A percentile compares a stretch with the other conserved stretches of the same genome.
These are phyloP conservation scores for Talaromyces sp. DNA, from an alignment of 2,329 filamentous ascomycete species.

Conservation along the genomic window DNA sequence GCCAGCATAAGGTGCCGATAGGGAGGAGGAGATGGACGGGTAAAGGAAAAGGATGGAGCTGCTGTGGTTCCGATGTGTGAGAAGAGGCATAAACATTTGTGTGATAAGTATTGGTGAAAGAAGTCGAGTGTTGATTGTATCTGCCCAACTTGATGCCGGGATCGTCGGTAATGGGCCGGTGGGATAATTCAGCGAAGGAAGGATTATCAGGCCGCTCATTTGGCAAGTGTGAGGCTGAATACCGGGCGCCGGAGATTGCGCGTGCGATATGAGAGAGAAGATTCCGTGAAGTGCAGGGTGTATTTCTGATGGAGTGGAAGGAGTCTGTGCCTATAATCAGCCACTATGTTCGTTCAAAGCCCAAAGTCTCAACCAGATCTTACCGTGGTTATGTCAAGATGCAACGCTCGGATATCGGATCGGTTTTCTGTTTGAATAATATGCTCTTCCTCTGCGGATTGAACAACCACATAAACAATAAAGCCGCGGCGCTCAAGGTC, in stretches of 20 bases:
- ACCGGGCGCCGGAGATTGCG: constrained; percentile 70
- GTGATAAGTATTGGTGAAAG: constrained; percentile 83
- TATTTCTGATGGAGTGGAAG: constrained; percentile 53
- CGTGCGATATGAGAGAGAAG: constrained; percentile 65
- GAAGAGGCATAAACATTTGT: constrained; percentile 79
- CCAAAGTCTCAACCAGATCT: constrained; percentile 3
- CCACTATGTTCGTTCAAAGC: background rate
- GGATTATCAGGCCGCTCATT: constrained; percentile 74
- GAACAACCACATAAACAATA: constrained; percentile 78
- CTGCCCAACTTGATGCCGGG: constrained; percentile 75
- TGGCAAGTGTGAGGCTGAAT: constrained; percentile 70
- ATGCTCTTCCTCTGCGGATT: constrained; percentile 10
- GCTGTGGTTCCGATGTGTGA: constrained; percentile 55
- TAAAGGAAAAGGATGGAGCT: constrained; percentile 41
- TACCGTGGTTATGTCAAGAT: constrained; percentile 66
- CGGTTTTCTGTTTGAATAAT: constrained; percentile 60
- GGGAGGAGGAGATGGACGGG: constrained; percentile 41
- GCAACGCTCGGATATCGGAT: constrained; percentile 73
- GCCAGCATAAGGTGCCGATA: constrained; percentile 47
- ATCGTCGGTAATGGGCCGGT: constrained; percentile 81
- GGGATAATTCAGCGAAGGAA: constrained; percentile 73
- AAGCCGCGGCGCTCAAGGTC: constrained; percentile 90
- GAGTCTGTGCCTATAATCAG: constrained; percentile 23
- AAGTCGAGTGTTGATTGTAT: constrained; percentile 87
- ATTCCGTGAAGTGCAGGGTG: constrained; percentile 64